A percentile compares a stretch with the other conserved stretches of the same genome.
These are phyloP conservation scores for Xylaria cubensis DNA, from an alignment of 495 filamentous ascomycete genomes.

Conservation along the genomic window DNA sequence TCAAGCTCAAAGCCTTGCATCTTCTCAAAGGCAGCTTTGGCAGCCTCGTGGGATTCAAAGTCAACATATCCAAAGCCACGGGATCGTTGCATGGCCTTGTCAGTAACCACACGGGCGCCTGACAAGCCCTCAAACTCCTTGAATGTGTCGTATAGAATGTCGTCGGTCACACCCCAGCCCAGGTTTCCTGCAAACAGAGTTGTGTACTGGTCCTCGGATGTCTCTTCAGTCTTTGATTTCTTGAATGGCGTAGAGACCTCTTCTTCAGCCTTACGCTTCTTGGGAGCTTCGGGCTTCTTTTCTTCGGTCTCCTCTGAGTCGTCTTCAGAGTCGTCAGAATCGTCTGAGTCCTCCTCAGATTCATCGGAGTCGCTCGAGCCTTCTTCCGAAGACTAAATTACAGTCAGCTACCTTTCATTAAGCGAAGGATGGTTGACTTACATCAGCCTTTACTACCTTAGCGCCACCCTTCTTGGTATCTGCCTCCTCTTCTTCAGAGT, in stretches of 20 bases:
- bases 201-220: conserved; percentile 57
- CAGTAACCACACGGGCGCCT: conserved; percentile 80
- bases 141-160: conserved; percentile 87
- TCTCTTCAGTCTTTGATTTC: conserved; percentile 79
- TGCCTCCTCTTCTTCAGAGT: conserved; percentile 49
- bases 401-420: conserved; percentile 30
- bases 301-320: conserved; percentile 56
- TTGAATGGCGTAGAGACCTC: conserved; percentile 66
- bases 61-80: conserved; percentile 98
- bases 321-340: conserved; percentile 55
- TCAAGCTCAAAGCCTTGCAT: conserved; percentile 85
- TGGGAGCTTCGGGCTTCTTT: conserved; percentile 66
- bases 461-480: conserved; percentile 12
- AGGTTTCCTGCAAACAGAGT: conserved; percentile 91
- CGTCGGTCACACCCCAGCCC: conserved; percentile 94
- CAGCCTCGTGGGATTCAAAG: conserved; percentile 72
- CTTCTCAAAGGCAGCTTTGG: conserved; percentile 76
- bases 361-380: conserved; percentile 24
- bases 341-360: conserved; percentile 36
- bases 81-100: conserved; percentile 81
- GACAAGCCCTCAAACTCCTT: conserved; percentile 79
- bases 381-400: conserved; percentile 8
- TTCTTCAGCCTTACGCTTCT: conserved; percentile 92
- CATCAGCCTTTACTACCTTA: conserved; percentile 22
- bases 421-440: conserved; percentile 35